Base-by-base conservation (phyloP, 1,284 basidiomycete genomes). In the Uromyces viciae-fabae region DNA sequence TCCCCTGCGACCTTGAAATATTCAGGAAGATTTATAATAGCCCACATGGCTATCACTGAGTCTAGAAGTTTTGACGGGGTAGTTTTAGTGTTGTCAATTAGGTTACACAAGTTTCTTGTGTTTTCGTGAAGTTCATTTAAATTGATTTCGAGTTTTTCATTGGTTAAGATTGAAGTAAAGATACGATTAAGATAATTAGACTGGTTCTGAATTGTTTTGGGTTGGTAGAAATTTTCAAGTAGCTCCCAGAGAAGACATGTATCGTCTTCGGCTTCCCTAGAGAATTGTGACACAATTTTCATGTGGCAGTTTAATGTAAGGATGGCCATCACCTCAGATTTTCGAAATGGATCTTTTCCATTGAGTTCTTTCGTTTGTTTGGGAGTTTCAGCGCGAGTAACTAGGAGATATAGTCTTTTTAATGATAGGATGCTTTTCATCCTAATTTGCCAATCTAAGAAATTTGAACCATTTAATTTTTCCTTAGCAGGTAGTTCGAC, bases 181-280 rank as follows among this genome's bases (percentile, higher is more conserved):
- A 68, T 68, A 14, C 25, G 5, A 28, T 68, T 46, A 8, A 68
- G 38, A 38, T 42, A 68, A 11, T 5, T 42, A 5, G 64, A 15
- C 42, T 68, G 64, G n/a, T 66, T 66, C 36, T 66, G 62, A 25
- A 66, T 31, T 4, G 62, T 66, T 66, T 66, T 66, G 14, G 62
- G 62, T 60, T n/a, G n/a, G n/a, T n/a, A n/a, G n/a, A n/a, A n/a
- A n/a, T n/a, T n/a, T n/a, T n/a, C 42, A 28, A 68, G 42, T 8
- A 68, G 42, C 25, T 40, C 25, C 64, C 64, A 68, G 36, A 68
- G 38, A 17, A 22, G 38, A 17, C 19, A 22, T 11, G 33, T 31
- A 68, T 68, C 25, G 3, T 22, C 38, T 4, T 40, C n/a, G 7
- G 38, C 9, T 42, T 68, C 25, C 15, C 42, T 19, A 25, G 36